Conservation (phyloP, 2,329 filamentous ascomycete species). For the Waltergamsia citrina region DNA sequence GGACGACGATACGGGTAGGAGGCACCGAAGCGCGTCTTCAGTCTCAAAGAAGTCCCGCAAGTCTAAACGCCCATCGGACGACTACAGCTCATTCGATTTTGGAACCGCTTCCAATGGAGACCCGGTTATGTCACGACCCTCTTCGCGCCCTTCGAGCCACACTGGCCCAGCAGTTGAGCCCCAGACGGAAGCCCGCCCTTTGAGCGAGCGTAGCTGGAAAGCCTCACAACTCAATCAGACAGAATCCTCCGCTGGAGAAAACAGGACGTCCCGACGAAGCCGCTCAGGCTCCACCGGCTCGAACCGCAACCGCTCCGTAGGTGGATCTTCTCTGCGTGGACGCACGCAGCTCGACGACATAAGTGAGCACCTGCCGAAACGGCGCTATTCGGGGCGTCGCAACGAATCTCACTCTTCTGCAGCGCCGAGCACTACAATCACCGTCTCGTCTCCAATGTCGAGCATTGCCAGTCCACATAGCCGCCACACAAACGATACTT, state of each 20-base stretch:
- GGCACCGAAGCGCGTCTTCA: background rate
- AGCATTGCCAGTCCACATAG: conserved; percentile 33
- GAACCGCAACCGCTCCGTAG: conserved; percentile 14
- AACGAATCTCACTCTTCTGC: conserved; percentile 19
- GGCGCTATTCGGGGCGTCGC: conserved; percentile 1
- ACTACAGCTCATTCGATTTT: background rate
- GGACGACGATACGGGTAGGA: background rate
- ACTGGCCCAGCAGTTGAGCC: background rate
- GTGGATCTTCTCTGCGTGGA: conserved; percentile 6
- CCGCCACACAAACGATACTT: conserved; percentile 35
- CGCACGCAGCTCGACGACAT: conserved; percentile 19
- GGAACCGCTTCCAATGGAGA: background rate
- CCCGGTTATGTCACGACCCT: background rate
- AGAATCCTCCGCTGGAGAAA: too few relatives aligned
- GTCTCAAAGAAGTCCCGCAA: background rate
- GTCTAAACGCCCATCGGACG: background rate
- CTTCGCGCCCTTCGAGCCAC: background rate
- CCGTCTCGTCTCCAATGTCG: conserved; percentile 23
- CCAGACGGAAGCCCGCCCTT: background rate
- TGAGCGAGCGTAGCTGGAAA: conserved; percentile 1
- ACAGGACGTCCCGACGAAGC: background rate
- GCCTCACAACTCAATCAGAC: background rate
- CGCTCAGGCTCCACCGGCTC: conserved; percentile 4
- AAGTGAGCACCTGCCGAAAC: conserved; percentile 21
- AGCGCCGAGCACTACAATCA: conserved; percentile 27